Percentiles rank a stretch among this genome's conserved stretches.
phyloP scores from a whole-genome alignment of 2,329 filamentous ascomycete species.

The Exophiala alcalophila region DNA sequence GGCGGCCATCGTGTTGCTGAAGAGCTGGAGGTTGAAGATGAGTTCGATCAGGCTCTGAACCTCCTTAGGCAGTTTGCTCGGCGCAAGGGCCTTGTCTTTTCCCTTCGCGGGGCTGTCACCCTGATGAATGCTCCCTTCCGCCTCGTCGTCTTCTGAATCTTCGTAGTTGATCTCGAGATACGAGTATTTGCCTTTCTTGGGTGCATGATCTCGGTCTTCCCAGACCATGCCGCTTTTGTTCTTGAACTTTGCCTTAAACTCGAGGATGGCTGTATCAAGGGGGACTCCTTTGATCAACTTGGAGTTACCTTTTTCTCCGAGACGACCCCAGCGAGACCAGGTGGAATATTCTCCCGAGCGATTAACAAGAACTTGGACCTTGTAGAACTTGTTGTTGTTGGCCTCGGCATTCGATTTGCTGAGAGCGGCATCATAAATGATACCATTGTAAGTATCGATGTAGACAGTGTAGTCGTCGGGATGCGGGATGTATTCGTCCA shows the following conservation, averaged over 20 bases:
- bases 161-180: slow-evolving; percentile 79
- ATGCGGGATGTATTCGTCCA: slow-evolving; percentile 48
- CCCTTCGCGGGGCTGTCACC: slow-evolving; percentile 25
- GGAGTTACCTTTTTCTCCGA: slow-evolving; percentile 55
- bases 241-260: slow-evolving; percentile 58
- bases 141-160: slow-evolving; percentile 59
- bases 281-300: slow-evolving; percentile 41
- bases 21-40: slow-evolving; percentile 77
- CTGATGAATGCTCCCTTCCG: slow-evolving; percentile 29
- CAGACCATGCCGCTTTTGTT: slow-evolving; percentile 54
- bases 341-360: slow-evolving; percentile 43
- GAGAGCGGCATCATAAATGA: slow-evolving; percentile 75
- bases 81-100: slow-evolving; percentile 32
- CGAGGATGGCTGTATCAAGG: slow-evolving; percentile 40
- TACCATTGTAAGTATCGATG: slow-evolving; percentile 60
- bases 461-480: slow-evolving; percentile 54
- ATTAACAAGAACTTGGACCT: slow-evolving; percentile 57
- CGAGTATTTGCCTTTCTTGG: slow-evolving; percentile 67
- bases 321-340: slow-evolving; percentile 80
- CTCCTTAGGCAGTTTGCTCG: slow-evolving; percentile 56
- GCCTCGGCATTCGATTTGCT: slow-evolving; percentile 70
- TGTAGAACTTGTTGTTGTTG: slow-evolving; percentile 56
- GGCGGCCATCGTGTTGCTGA: slow-evolving; percentile 53
- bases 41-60: slow-evolving; percentile 71
- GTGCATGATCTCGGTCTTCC: slow-evolving; percentile 43